Conservation (phyloP, 805 yeast species). For the Candida parachauliodes region DNA sequence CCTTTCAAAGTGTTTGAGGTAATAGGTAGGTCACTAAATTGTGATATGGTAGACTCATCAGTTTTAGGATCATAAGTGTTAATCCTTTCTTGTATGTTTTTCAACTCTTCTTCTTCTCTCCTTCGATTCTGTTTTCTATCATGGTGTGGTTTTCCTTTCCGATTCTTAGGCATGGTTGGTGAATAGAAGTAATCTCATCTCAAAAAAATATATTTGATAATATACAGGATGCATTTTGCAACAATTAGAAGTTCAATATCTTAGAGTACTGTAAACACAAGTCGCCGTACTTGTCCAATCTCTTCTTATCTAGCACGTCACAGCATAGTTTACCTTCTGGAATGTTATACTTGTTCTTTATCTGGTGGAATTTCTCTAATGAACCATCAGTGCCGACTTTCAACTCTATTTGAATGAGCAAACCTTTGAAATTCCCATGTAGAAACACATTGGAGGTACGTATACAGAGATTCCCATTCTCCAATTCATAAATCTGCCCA, state of each 20-base stretch:
- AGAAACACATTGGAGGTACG: constrained; percentile 69
- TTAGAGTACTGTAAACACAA: constrained; percentile 40
- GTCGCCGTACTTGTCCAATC: constrained; percentile 34
- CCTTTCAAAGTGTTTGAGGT: constrained; percentile 65
- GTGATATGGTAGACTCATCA: constrained; percentile 27
- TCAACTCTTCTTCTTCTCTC: constrained; percentile 32
- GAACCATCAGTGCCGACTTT: constrained; percentile 12
- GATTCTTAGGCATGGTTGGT: constrained; percentile 9
- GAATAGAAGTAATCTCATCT: not conserved
- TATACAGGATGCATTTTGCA: constrained; percentile 3
- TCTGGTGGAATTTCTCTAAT: constrained; percentile 20
- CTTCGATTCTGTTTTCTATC: constrained; percentile 20
- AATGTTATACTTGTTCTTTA: constrained; percentile 31
- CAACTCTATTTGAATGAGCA: constrained; percentile 56
- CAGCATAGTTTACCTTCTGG: constrained; percentile 37
- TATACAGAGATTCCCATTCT: constrained; percentile 48
- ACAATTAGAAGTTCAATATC: constrained; percentile 31
- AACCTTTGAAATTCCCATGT: constrained; percentile 72
- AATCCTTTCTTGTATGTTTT: constrained; percentile 47
- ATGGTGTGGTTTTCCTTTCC: constrained; percentile 14
- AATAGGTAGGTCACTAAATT: constrained; percentile 78
- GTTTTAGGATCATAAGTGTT: constrained; percentile 49
- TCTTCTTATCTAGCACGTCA: constrained; percentile 24
- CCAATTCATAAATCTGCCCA: constrained; percentile 61
- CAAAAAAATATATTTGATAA: not conserved